Evolutionary conservation across 2,329 filamentous ascomycete species (phyloP), one percentile per base, ranked within the genome.

Genomic region (Claviceps fusiformis): DNA sequence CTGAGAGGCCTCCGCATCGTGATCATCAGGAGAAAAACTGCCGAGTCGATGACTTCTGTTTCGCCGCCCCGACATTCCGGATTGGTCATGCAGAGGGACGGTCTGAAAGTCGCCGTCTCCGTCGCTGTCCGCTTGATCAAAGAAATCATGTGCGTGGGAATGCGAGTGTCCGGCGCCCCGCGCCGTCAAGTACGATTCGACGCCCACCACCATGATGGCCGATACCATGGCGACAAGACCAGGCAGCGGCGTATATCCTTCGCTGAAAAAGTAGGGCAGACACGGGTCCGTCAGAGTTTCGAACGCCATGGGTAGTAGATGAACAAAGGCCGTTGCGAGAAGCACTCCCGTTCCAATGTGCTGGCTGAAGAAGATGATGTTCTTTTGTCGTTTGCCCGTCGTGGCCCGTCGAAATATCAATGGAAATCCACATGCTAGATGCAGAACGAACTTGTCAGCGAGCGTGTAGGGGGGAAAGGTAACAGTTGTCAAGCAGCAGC

Each of bases 101-200:
- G 59, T 63, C 54, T 67, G 60, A 8, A 63, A 61, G 39, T 64
- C 62, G 31, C 67, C 61, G 35, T 65, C 68, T 13, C 70, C 71
- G 33, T 63, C 67, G 37, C 74, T 72, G 17, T 74, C 71, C 3
- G 75, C 73, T 39, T 78, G 75, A 71, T 78, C 78, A 67, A 75
- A 79, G 39, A 69, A 68, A 11, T 65, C 65, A 55, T 73, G 73
- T 37, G 72, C 67, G 59, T 83, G 81, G 1, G 78, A 76, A 62
- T 84, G 79, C 1, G 78, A 79, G 62, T 82, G 82, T 1, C 79
- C 75, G 1, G 81, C 82, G 47, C 82, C 82, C 55, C 81, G 71
- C 2, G 85, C 86, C 0, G 89, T 90, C 61, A 97, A 84, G 67
- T 90, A 89, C 72, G 93, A 95, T 69, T 97, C 92, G 53, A 96